Evolutionary conservation across 306 rosid genomes (phyloP).

Genomic region (Leucaena leucocephala): DNA sequence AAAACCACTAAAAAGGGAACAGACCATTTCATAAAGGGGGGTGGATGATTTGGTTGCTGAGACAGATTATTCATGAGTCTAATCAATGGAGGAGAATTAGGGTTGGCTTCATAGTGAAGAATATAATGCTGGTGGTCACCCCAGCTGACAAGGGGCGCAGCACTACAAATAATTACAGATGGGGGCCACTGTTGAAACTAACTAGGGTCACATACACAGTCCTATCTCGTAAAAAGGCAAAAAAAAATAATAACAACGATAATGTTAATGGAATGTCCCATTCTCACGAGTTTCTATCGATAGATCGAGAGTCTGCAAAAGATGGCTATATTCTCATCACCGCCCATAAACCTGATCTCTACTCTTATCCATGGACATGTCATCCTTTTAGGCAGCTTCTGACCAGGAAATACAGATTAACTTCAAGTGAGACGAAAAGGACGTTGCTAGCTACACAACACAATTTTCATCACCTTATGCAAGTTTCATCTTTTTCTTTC

Average conservation of each 20-base stretch:
- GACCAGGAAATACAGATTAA: not conserved
- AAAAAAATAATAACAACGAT: not conserved
- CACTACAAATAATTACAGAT: slow-evolving; percentile 39
- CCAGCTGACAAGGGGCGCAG: slow-evolving; percentile 19
- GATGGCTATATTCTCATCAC: not conserved
- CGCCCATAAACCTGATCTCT: slow-evolving; percentile 34
- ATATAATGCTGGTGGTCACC: slow-evolving; percentile 31
- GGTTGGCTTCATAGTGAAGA: slow-evolving; percentile 38
- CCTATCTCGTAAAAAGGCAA: slow-evolving; percentile 36
- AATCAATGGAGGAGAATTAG: slow-evolving; percentile 25
- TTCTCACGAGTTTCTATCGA: slow-evolving; percentile 33
- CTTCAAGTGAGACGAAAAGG: not conserved
- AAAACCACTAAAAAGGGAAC: not conserved
- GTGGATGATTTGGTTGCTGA: slow-evolving; percentile 14
- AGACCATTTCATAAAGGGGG: not conserved
- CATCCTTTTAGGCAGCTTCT: slow-evolving; percentile 5
- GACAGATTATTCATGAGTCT: slow-evolving; percentile 34
- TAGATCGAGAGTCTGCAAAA: slow-evolving; percentile 3
- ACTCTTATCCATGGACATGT: slow-evolving; percentile 24
- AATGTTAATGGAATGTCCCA: slow-evolving; percentile 28
- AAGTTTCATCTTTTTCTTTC: not conserved
- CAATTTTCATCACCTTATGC: not conserved
- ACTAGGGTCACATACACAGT: not conserved
- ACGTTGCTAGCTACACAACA: not conserved
- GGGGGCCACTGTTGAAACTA: slow-evolving; percentile 39